Base-by-base conservation (phyloP, 2,329 filamentous ascomycete species). In the Fusarium brevicatenulatum region DNA sequence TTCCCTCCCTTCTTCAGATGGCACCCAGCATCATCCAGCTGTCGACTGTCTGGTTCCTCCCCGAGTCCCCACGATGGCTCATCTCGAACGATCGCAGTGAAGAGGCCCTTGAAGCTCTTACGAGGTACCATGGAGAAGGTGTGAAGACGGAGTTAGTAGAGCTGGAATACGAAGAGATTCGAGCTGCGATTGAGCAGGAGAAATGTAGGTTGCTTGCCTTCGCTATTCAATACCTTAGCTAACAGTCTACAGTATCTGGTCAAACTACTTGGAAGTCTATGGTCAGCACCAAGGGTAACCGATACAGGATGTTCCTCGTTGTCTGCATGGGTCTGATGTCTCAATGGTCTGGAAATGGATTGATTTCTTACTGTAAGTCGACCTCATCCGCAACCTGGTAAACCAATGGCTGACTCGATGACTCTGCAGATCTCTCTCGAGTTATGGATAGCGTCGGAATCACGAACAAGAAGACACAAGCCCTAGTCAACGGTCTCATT, bases 31-130 rank as follows among this genome's bases (percentile, higher is more conserved):
- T 76, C 1, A 53, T 76, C 1, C 74, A 76, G 18, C 4, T 73
- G 0, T 66, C 54, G 0, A 66, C 61, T 2, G 58, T 86, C 8
- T 89, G 85, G 63, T 85, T 90, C 71, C 81, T 91, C 2, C 90
- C 90, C 0, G 90, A 92, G 74, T 90, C 87, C 6, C 90, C 90
- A 4, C 81, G 90, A 63, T 91, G 89, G 89, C 82, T 91, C 28
- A 88, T 90, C 63, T 67, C 71, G 4, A 73, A 74, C 19, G 71
- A 74, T 1, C 69, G 71, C 1, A 52, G 50, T 18, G 86, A 89
- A 10, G 82, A 89, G 59, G 87, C 89, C 0, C 81, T 86, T 21
- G 81, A 83, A 4, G 86, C 87, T 19, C 83, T 92, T 47, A 85
- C 84, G 12, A 87, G 84, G 63, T 91, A 87, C 72, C 90, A 90